phyloP scores from a whole-genome alignment of 257 asterid species.

The Coffea eugenioides region DNA sequence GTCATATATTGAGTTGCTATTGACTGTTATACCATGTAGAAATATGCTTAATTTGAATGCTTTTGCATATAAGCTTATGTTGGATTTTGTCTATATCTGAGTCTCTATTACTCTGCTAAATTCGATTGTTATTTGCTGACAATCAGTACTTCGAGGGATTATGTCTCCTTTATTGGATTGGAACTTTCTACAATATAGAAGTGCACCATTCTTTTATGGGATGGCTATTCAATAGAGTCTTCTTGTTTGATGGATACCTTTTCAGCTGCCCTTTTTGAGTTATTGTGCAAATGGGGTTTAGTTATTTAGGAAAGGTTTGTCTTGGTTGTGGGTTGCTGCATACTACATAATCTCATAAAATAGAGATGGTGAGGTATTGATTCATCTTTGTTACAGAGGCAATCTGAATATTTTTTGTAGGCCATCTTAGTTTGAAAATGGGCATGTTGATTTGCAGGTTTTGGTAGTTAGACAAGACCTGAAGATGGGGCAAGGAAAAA shows the following conservation, averaged over 20 bases:
- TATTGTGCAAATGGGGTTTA: neutral
- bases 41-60: too few relatives aligned
- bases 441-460: slow-evolving; percentile 47
- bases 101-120: too few relatives aligned
- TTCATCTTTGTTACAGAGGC: neutral
- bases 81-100: too few relatives aligned
- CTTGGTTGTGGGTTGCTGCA: neutral
- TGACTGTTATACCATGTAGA: too few relatives aligned
- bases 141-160: too few relatives aligned
- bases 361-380: neutral
- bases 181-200: too few relatives aligned
- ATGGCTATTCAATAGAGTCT: neutral
- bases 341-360: neutral
- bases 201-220: neutral
- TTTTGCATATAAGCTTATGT: too few relatives aligned
- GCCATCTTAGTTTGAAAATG: slow-evolving; percentile 1
- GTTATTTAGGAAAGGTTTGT: neutral
- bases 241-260: neutral
- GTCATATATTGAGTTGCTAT: neutral
- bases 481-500: slow-evolving; percentile 92
- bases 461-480: slow-evolving; percentile 95
- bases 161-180: too few relatives aligned
- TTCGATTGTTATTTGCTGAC: too few relatives aligned
- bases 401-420: neutral
- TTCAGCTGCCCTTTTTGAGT: neutral